Evolutionary conservation across 2,329 filamentous ascomycete species (phyloP), one percentile per base, ranked within the genome.

Genomic region (Fusarium subglutinans): DNA sequence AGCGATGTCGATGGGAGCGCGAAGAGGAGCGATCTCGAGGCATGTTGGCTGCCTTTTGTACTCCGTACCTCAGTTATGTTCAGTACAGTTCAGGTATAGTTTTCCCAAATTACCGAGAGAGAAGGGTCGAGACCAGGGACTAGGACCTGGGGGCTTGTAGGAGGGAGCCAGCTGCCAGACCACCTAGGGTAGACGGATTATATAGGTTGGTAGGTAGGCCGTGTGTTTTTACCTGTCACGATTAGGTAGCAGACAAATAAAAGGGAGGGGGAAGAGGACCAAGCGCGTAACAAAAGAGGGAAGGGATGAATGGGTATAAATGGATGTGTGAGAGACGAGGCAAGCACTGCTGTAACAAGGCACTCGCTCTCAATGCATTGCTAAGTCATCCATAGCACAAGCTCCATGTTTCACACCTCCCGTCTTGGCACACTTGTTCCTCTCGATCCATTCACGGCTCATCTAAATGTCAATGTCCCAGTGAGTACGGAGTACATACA

Each of bases 1-100:
- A 68, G 44, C 70, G 72, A 54, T 63, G 74, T 15, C 63, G 67
- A 45, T 69, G 58, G 20, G 76, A 69, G 30, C 74, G 75, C 41
- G 69, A 62, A n/a, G 71, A 69, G 38, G 75, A 76, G 37, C 40
- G 70, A 55, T 73, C 47, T 33, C 57, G 69, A 63, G 73, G 63
- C 73, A 75, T 76, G 43, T 44, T 54, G 54, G 35, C 22, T 43
- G 24, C 17, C 33, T 67, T 67, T 47, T 72, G 24, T 58, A 48
- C 45, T 41, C 40, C 20, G 45, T 48, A 50, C 14, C 20, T 38
- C 45, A 48, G 20, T 18, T 15, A 14, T 26, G 50, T 28, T 28
- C 38, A 26, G 18, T 15, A 41, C 28, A 50, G 33, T 53, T 37
- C n/a, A 37, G 18, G 18, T 53, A 53, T 37, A 59, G 33, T 30